Percentiles rank a stretch among this genome's conserved stretches.
These are phyloP conservation scores for Leucogyrophana mollusca DNA, from an alignment of 768 basidiomycete species.

Conservation along the genomic window DNA sequence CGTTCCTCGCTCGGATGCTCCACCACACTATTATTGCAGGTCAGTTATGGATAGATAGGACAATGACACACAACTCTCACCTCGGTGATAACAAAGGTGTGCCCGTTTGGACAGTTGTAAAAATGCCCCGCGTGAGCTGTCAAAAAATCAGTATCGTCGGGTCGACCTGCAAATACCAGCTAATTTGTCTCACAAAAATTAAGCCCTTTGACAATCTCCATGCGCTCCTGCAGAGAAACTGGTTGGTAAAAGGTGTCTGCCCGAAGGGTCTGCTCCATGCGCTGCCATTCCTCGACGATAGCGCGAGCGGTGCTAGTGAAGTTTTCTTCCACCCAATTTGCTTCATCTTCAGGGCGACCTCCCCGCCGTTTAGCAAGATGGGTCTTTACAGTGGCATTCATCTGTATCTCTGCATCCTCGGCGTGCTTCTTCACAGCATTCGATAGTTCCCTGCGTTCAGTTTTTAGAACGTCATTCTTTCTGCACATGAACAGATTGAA, in stretches of 20 bases:
- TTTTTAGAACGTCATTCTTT: constrained; percentile 13
- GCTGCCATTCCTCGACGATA: constrained; percentile 48
- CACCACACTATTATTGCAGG: constrained; percentile 48
- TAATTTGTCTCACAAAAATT: constrained; percentile 39
- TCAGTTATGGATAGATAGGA: not conserved
- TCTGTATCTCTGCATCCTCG: constrained; percentile 5
- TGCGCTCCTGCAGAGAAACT: constrained; percentile 53
- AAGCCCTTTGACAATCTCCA: constrained; percentile 48
- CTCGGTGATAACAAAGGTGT: constrained; percentile 58
- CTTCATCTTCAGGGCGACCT: constrained; percentile 12
- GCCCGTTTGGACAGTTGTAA: constrained; percentile 57
- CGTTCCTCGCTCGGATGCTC: constrained; percentile 42
- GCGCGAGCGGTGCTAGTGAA: constrained; percentile 35
- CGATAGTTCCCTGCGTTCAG: constrained; percentile 20
- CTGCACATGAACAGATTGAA: constrained; percentile 41
- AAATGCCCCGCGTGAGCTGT: constrained; percentile 44
- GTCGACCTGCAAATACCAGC: too few relatives aligned
- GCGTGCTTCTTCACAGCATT: constrained; percentile 15
- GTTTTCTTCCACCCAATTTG: constrained; percentile 43
- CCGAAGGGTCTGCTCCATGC: constrained; percentile 38
- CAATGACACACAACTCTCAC: constrained; percentile 31
- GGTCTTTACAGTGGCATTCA: not conserved
- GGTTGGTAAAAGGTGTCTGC: constrained; percentile 48
- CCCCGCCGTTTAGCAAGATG: constrained; percentile 28
- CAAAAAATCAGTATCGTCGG: not conserved